Base-by-base conservation (phyloP, 805 yeast genomes). In the Ogataea allantospora region DNA sequence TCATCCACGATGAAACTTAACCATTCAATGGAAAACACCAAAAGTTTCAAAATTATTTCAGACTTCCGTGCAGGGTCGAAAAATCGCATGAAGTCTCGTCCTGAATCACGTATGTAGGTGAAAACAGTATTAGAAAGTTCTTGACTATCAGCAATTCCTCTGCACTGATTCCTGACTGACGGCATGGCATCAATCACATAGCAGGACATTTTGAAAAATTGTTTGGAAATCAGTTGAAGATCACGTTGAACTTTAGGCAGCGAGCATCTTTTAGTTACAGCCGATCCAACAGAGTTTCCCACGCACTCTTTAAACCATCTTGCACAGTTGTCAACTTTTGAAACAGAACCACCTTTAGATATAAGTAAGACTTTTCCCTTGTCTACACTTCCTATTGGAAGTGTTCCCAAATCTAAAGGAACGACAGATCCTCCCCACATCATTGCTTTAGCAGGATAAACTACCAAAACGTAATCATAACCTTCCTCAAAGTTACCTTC, bases 1-100 rank as follows among this genome's bases (percentile, higher is more conserved):
- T 91, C 97, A 60, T 93, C 96, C 43, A 91, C 88, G 18, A 93
- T 78, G 55, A 88, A 91, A 40, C 88, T 77, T 12, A 93, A 83
- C 99, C 99, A 93, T 38, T 84, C 91, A 29, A 88, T 78, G 30
- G 95, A 77, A 44, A 88, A 63, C 40, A 79, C 78, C 20, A 93
- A 78, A 57, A 93, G 71, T 49, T 78, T 77, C 64, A 82, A 66
- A 18, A 88, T 79, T 7, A 88, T 73, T 0, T 77, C 72, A 0
- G 89, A 78, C 46, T 86, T 79, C 39, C 83, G 68, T 2, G 77
- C 64, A 3, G 81, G 71, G 38, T 84, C 89, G 46, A 83, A 69
- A 35, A 71, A 73, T 43, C 77, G 69, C 27, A 85, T 67, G 2
- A 87, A 78, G 47, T 83, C 81, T 50, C 80, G 80, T 2, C 93